Percentiles rank a stretch among this genome's conserved stretches.
These are phyloP conservation scores for Aeschynomene evenia DNA, from an alignment of 306 rosid genomes.

Conservation along the genomic window DNA sequence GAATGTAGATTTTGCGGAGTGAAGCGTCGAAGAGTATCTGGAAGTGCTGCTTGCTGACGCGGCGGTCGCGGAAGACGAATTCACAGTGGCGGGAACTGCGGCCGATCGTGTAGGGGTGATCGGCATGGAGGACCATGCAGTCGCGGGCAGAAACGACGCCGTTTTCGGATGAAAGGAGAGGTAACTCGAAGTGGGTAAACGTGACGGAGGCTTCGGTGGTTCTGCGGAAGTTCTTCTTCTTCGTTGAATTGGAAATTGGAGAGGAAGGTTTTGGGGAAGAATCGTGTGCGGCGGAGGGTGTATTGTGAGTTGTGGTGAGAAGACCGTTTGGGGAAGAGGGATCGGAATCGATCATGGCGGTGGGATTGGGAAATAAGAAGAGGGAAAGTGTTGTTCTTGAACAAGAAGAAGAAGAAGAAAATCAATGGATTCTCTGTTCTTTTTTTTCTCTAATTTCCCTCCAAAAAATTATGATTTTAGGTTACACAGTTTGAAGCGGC, in stretches of 20 bases:
- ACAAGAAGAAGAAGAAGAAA: neutral
- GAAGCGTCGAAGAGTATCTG: slow-evolving; percentile 56
- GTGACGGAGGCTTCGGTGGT: slow-evolving; percentile 23
- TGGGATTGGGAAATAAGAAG: neutral
- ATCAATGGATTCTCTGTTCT: neutral
- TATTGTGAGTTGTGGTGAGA: slow-evolving; percentile 10
- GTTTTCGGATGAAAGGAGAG: slow-evolving; percentile 34
- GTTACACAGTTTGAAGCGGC: neutral
- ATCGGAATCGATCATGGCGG: slow-evolving; percentile 22
- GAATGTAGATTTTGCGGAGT: slow-evolving; percentile 50
- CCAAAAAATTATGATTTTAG: neutral
- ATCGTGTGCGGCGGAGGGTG: slow-evolving; percentile 16
- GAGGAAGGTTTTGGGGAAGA: too few relatives aligned
- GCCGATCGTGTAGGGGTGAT: slow-evolving; percentile 55
- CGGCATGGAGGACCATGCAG: slow-evolving; percentile 42
- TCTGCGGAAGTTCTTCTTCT: neutral
- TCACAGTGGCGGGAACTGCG: slow-evolving; percentile 42
- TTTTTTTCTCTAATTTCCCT: slow-evolving; percentile 10
- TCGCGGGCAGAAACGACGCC: slow-evolving; percentile 27
- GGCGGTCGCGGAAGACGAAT: slow-evolving; percentile 55
- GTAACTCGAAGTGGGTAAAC: slow-evolving; percentile 42
- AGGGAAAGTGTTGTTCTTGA: neutral
- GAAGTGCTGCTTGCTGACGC: slow-evolving; percentile 65
- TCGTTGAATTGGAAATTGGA: neutral
- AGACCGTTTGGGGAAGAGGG: neutral